Conservation (phyloP, 805 yeast genomes). For the Wickerhamiella qilinensis region DNA sequence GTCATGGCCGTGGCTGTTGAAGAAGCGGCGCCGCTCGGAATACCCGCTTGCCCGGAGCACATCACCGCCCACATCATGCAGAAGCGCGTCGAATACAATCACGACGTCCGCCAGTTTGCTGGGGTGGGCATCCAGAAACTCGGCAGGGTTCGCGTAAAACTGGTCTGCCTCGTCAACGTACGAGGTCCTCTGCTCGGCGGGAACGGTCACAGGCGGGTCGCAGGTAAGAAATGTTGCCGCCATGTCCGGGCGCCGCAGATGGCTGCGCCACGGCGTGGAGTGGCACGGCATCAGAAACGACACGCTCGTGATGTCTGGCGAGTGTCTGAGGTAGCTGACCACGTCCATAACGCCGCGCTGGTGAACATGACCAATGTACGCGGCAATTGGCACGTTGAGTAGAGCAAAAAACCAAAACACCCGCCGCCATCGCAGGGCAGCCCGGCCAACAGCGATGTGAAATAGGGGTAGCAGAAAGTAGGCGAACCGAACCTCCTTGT, state of each 20-base stretch:
- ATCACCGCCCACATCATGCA: slow-evolving; percentile 27
- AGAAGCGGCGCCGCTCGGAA: slow-evolving; percentile 34
- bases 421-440: too few relatives aligned
- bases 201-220: slow-evolving; percentile 56
- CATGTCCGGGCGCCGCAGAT: slow-evolving; percentile 39
- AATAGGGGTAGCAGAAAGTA: slow-evolving; percentile 72
- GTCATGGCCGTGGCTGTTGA: slow-evolving; percentile 76
- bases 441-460: slow-evolving; percentile 33
- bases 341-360: slow-evolving; percentile 78
- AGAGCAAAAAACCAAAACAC: slow-evolving; percentile 14
- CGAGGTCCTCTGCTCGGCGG: slow-evolving; percentile 19
- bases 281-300: slow-evolving; percentile 94
- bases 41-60: slow-evolving; percentile 24
- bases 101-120: slow-evolving; percentile 25
- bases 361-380: slow-evolving; percentile 47
- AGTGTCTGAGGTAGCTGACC: slow-evolving; percentile 33
- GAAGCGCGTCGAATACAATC: slow-evolving; percentile 53
- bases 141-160: slow-evolving; percentile 50
- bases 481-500: slow-evolving; percentile 83
- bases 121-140: slow-evolving; percentile 40
- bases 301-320: slow-evolving; percentile 30
- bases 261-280: slow-evolving; percentile 89
- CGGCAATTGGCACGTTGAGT: slow-evolving; percentile 29
- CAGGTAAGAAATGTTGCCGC: slow-evolving; percentile 70
- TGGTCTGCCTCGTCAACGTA: slow-evolving; percentile 81